phyloP scores from a whole-genome alignment of 1,139 yeast species.

The Eremothecium sinecaudum region DNA sequence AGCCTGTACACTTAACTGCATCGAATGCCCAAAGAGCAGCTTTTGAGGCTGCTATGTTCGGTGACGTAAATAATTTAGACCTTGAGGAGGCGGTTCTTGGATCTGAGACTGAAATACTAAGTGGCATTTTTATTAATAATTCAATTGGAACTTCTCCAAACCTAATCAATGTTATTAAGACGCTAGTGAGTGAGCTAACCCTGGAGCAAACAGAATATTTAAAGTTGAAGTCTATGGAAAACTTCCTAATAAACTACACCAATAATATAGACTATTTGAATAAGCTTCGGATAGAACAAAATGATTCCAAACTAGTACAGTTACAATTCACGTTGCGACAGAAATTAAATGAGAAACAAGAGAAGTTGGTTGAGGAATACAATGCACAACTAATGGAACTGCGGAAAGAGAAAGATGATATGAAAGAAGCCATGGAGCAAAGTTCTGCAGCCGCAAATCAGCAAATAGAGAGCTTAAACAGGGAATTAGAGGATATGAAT shows the following conservation, averaged over 20 bases:
- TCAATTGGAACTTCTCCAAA: slow-evolving; percentile 48
- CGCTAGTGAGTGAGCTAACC: slow-evolving; percentile 40
- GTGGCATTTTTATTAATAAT: slow-evolving; percentile 57
- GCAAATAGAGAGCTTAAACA: slow-evolving; percentile 18
- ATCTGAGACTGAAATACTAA: slow-evolving; percentile 43
- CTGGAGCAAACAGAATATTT: slow-evolving; percentile 38
- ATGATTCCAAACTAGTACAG: slow-evolving; percentile 19
- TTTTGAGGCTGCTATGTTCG: slow-evolving; percentile 70
- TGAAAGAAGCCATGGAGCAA: slow-evolving; percentile 13
- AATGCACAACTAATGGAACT: slow-evolving; percentile 19
- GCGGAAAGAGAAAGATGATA: slow-evolving; percentile 20
- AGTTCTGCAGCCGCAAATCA: slow-evolving; percentile 15
- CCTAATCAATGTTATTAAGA: slow-evolving; percentile 41
- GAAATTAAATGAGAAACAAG: slow-evolving; percentile 22
- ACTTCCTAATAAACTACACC: slow-evolving; percentile 32
- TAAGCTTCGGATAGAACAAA: slow-evolving; percentile 19
- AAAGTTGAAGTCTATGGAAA: slow-evolving; percentile 37
- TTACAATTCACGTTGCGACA: slow-evolving; percentile 17
- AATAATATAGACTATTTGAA: slow-evolving; percentile 21
- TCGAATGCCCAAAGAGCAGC: slow-evolving; percentile 32
- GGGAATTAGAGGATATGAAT: slow-evolving; percentile 26
- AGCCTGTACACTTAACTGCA: slow-evolving; percentile 10
- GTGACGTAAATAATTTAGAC: slow-evolving; percentile 54
- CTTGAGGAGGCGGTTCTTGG: slow-evolving; percentile 55
- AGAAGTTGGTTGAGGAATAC: slow-evolving; percentile 16